Evolutionary conservation across 129 eudicot genomes (phyloP), one percentile per base, ranked within the genome.

Genomic region (Flaveria robusta): DNA sequence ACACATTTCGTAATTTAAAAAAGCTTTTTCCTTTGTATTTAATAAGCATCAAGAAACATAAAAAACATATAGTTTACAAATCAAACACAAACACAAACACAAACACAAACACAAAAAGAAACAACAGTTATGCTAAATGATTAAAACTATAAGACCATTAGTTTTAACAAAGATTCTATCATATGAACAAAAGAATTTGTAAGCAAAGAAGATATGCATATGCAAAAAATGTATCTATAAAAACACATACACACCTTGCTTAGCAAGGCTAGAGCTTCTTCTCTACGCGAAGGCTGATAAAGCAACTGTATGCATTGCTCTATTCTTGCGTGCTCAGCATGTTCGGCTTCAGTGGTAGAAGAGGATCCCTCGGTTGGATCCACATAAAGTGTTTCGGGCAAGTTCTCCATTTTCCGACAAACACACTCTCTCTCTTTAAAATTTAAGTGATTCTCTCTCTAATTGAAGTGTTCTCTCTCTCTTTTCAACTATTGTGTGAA

Each of bases 381-480:
- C 14, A 71, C 54, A 65, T 69, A 62, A 9, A 76, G 81, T 0
- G 78, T 74, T 81, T 81, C 85, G 1, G 81, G 85, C 55, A 76
- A 77, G 50, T 70, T 81, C 78, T 71, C 85, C 85, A 81, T 81
- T 81, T 46, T 70, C 3, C 18, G 0, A 7, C 9, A 52, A 11
- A 19, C 14, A 63, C 52, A 66, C 43, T 27, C 65, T 75, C 51
- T 49, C 26, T 75, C 72, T n/a, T n/a, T 65, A 65, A 19, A 65
- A 62, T 62, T 50, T 42, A 71, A 49, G 43, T 34, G 18, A 22
- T 74, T 63, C 4, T 29, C 34, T 29, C 34, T 29, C 34, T 29
- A 29, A 29, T 29, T 29, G 34, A 29, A 29, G 4, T 27, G 34
- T 29, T 29, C 4, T 29, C 34, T 47, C 71, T 62, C 70, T 60